These are phyloP conservation scores for Cyberlindnera sargentensis DNA, from an alignment of 805 yeast genomes.

Conservation along the genomic window DNA sequence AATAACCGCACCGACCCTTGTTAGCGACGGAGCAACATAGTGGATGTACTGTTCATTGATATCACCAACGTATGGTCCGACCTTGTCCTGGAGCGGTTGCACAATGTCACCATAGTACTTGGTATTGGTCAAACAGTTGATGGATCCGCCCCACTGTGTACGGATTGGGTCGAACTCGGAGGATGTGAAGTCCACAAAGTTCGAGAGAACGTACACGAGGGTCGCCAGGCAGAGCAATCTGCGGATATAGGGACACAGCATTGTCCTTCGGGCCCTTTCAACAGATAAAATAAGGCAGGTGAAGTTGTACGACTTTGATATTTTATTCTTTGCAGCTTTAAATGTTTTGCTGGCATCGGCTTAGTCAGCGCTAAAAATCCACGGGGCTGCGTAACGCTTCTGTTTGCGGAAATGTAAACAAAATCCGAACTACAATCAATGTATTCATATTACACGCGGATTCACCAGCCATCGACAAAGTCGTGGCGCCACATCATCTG, in stretches of 20 bases:
- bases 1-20: not conserved
- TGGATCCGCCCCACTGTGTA: conserved; percentile 9
- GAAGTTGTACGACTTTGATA: too few relatives aligned
- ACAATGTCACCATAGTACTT: conserved; percentile 17
- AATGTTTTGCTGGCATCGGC: too few relatives aligned
- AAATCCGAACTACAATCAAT: too few relatives aligned
- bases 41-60: not conserved
- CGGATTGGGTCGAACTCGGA: conserved; percentile 19
- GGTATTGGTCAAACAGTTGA: conserved; percentile 6
- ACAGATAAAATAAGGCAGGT: too few relatives aligned
- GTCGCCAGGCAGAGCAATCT: conserved; percentile 10
- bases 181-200: conserved; percentile 18
- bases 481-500: too few relatives aligned
- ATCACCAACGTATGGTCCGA: conserved; percentile 4
- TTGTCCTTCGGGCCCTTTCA: not conserved
- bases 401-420: too few relatives aligned
- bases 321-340: too few relatives aligned
- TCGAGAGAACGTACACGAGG: conserved; percentile 8
- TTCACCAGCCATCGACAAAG: too few relatives aligned
- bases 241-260: not conserved
- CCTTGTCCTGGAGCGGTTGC: conserved; percentile 12
- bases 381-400: too few relatives aligned
- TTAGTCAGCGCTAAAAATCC: too few relatives aligned
- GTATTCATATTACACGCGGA: too few relatives aligned
- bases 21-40: conserved; percentile 9